Percentiles rank a stretch among this genome's conserved stretches.
phyloP scores from a whole-genome alignment of 768 basidiomycete genomes.

The Tylopilus rubrobrunneus region DNA sequence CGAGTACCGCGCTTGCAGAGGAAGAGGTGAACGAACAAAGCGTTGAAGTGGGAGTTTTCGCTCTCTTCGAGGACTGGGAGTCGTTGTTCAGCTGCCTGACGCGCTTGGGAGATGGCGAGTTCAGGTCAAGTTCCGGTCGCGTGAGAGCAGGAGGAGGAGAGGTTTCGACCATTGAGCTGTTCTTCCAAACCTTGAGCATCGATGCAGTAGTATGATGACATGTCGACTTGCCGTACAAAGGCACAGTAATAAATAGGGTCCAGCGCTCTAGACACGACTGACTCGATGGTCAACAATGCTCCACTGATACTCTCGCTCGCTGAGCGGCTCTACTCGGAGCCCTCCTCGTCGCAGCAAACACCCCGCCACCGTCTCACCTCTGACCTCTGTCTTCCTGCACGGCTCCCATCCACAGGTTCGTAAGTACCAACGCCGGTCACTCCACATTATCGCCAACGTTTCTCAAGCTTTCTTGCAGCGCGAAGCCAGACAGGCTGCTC shows the following conservation, averaged over 20 bases:
- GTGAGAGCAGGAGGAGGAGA: too few relatives aligned
- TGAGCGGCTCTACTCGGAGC: constrained; percentile 21
- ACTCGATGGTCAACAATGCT: constrained; percentile 52
- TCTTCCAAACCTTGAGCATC: constrained; percentile 26
- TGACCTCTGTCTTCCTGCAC: constrained; percentile 58
- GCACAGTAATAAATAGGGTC: too few relatives aligned
- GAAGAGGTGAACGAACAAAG: constrained; percentile 3
- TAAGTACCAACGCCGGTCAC: constrained; percentile 10
- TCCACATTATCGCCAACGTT: constrained; percentile 19
- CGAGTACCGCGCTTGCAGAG: constrained; percentile 12
- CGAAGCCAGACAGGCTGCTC: constrained; percentile 61
- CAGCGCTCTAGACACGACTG: too few relatives aligned
- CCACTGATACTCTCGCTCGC: constrained; percentile 29
- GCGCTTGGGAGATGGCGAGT: constrained; percentile 10
- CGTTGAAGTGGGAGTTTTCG: neutral
- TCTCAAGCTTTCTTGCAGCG: constrained; percentile 63
- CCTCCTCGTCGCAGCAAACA: constrained; percentile 16
- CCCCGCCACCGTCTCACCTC: constrained; percentile 42
- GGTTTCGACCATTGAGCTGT: constrained; percentile 6
- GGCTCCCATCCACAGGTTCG: constrained; percentile 66
- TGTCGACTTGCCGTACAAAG: neutral
- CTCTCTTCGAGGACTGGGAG: constrained; percentile 9
- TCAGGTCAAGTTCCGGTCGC: constrained; percentile 11
- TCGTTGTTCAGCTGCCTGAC: constrained; percentile 5
- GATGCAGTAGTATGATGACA: neutral